phyloP scores from a whole-genome alignment of 495 filamentous ascomycete genomes.

The Hypoxylon subgilvum region DNA sequence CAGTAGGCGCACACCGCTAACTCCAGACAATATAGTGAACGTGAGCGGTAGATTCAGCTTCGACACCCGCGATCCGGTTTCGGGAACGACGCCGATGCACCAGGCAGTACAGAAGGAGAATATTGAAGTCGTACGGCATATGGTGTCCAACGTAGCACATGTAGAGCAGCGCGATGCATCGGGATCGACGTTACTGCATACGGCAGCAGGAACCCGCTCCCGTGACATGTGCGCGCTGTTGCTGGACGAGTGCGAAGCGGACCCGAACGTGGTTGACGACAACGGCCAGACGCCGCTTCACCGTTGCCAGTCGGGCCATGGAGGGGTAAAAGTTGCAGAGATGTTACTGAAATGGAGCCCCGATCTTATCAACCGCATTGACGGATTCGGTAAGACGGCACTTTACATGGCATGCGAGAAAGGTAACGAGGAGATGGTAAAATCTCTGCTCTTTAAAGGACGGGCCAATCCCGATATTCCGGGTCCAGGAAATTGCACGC shows the following conservation, averaged over 20 bases:
- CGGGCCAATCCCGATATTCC: slow-evolving; percentile 26
- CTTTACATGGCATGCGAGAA: slow-evolving; percentile 38
- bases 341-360: slow-evolving; percentile 20
- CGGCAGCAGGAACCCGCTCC: slow-evolving; percentile 27
- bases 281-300: slow-evolving; percentile 44
- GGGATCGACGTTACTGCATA: slow-evolving; percentile 27
- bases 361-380: slow-evolving; percentile 17
- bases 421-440: slow-evolving; percentile 35
- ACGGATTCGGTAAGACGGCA: slow-evolving; percentile 36
- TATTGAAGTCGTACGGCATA: slow-evolving; percentile 28
- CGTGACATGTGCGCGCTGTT: slow-evolving; percentile 47
- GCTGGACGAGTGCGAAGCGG: slow-evolving; percentile 49
- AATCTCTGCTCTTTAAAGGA: slow-evolving; percentile 14
- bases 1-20: background rate
- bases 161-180: slow-evolving; percentile 23
- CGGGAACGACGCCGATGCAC: slow-evolving; percentile 31
- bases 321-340: slow-evolving; percentile 26
- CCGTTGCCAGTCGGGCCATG: slow-evolving; percentile 26
- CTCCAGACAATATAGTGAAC: slow-evolving; percentile 5
- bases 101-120: slow-evolving; percentile 26
- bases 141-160: slow-evolving; percentile 19
- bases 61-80: slow-evolving; percentile 18
- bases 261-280: slow-evolving; percentile 51
- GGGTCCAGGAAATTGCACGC: slow-evolving; percentile 20
- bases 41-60: slow-evolving; percentile 27